Evolutionary conservation across 2,329 filamentous ascomycete species (phyloP), one percentile per base, ranked within the genome.

Genomic region (Ophiostoma fasciatum): DNA sequence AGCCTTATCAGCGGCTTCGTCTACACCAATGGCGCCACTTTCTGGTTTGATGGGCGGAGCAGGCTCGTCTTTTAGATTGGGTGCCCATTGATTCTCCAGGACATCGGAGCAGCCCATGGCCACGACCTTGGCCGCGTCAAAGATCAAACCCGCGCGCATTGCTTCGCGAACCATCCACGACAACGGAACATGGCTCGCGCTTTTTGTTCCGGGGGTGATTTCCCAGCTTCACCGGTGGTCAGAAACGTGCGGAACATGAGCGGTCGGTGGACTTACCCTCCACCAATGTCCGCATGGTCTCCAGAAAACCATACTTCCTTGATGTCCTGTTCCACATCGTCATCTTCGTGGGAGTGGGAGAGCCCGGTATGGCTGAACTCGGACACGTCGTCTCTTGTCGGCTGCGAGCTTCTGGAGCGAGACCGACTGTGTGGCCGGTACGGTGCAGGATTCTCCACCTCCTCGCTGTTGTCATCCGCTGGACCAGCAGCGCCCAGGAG

Each of bases 271-370:
- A 28, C 37, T 28, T 33, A 35, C 0, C 82, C 82, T 9, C 82
- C 82, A 1, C 82, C 82, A 21, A 87, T 74, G 43, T 88, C 82
- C 2, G 73, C 82, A 43, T 92, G 82, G 10, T 77, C 75, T 8
- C 82, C 82, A 0, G 81, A 66, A 48, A 90, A 90, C 78, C 78
- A 82, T 1, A 88, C 69, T 48, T 90, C 82, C 40, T 82, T 70
- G 32, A 88, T 78, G 45, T 88, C 79, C 48, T 87, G 81, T 1
- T 66, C 62, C 0, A 54, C 57, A 3, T 63, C 62, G 17, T 66
- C 61, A 8, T 64, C 60, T 6, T 62, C 58, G 1, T 61, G 43
- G 3, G 41, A 35, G 5, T 53, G 51, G 14, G 48, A 50, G 1
- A 49, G 46, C 0, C 46, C 43, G 19, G 26, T 36, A 38, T 20